A percentile compares a stretch with the other conserved stretches of the same genome.
Evolutionary conservation across 306 rosid species (phyloP).

Genomic region (Medicago arabica): DNA sequence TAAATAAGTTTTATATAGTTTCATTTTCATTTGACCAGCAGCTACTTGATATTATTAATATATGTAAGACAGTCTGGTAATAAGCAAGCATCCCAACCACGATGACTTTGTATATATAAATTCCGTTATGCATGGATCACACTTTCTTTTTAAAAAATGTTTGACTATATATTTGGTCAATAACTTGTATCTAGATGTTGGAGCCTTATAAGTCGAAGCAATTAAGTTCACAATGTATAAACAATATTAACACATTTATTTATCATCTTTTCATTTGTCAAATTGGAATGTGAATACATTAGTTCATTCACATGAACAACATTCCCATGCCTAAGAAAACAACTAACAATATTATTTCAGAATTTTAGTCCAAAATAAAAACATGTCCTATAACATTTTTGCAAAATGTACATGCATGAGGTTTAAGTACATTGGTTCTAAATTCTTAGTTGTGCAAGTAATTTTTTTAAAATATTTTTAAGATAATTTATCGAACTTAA

Average conservation of each 20-base stretch:
- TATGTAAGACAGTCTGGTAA: constrained; percentile 59
- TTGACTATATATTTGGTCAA: constrained; percentile 47
- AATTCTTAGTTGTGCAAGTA: no score
- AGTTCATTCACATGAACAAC: constrained; percentile 30
- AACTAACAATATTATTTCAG: no score
- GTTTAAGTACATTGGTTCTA: neutral
- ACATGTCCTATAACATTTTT: neutral
- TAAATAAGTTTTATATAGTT: neutral
- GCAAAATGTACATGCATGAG: neutral
- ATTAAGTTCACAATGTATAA: constrained; percentile 22
- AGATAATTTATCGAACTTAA: neutral
- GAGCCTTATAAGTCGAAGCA: neutral
- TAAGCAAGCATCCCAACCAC: constrained; percentile 48
- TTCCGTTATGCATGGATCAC: constrained; percentile 55
- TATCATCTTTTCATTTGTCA: constrained; percentile 22
- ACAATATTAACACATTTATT: constrained; percentile 17
- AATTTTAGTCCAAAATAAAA: neutral
- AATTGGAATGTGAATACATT: constrained; percentile 12
- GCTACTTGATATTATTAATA: constrained; percentile 37
- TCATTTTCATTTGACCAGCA: neutral
- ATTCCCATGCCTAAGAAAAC: no score
- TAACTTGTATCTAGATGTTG: constrained; percentile 35
- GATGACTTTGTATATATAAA: constrained; percentile 46
- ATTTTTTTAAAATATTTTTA: neutral
- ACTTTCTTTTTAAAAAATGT: constrained; percentile 48